Conservation (phyloP, 306 rosid species). For the Pyrus bretschneideri region DNA sequence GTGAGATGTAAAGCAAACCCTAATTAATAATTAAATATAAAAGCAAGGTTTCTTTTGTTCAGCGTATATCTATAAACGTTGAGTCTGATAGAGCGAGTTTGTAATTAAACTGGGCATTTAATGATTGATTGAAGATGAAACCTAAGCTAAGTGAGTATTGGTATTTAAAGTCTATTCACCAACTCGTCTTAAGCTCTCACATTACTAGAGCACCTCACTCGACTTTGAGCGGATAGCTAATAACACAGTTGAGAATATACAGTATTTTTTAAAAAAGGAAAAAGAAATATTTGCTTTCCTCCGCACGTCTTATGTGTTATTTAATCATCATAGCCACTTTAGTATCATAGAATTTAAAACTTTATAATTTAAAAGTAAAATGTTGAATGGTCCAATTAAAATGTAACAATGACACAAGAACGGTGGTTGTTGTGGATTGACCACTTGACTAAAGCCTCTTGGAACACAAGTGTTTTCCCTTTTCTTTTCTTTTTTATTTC, state of each 20-base stretch:
- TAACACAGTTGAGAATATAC: background rate
- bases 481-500: background rate
- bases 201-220: background rate
- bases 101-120: background rate
- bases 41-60: constrained; percentile 22
- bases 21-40: background rate
- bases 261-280: background rate
- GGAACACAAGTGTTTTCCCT: background rate
- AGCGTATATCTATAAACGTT: background rate
- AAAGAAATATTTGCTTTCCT: constrained; percentile 13
- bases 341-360: background rate
- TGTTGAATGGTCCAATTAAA: background rate
- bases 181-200: too few species aligned
- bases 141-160: too few species aligned
- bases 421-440: constrained; percentile 45
- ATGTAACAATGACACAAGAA: constrained; percentile 7
- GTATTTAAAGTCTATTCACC: too few species aligned
- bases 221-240: background rate
- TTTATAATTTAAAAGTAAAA: background rate
- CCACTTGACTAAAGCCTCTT: constrained; percentile 20
- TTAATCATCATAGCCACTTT: constrained; percentile 61
- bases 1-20: constrained; percentile 25
- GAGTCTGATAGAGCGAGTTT: too few species aligned
- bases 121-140: too few species aligned
- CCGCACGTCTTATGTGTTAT: constrained; percentile 60